Base-by-base conservation (phyloP, 176 grass and related monocot species). In the Typha latifolia region DNA sequence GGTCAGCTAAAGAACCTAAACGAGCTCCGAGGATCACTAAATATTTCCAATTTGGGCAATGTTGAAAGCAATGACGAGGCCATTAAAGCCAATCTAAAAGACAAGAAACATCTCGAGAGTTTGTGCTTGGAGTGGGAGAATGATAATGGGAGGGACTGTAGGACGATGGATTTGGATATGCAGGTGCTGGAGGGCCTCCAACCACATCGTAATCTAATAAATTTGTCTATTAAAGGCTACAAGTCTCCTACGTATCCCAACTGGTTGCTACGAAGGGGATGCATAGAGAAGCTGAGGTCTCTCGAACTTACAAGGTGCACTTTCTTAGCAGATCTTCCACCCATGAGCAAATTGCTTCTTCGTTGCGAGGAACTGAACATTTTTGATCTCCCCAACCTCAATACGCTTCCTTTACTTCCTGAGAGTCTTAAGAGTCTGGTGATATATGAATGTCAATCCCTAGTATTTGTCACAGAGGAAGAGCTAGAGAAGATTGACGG, bases 141-240 rank as follows among this genome's bases (percentile, higher is more conserved):
- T 57, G 18, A 48, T 18, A 12, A 53, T 32, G 22, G 29, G 62
- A 32, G 55, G 14, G 66, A 43, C 22, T 77, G 23, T 56, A 24
- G 24, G 37, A 77, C 6, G 34, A 59, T n/a, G n/a, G n/a, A 68
- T 43, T 68, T 50, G 24, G 53, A 73, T 16, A n/a, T 47, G 31
- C 47, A 49, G 20, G 47, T 73, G 47, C 50, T 83, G 23, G 63
- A 83, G 74, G 29, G 47, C 81, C 69, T 83, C 18, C 51, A 29
- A 51, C 81, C 74, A 19, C 74, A 64, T 64, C 22, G 1, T 8
- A 64, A 69, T 55, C 70, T 78, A 15, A 63, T 67, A 69, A 51
- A 68, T 32, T 12, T 82, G 27, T 51, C 32, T 8, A 77, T 77
- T 31, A 72, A 20, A 10, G 37, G 67, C 21, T 77, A 66, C 13